Base-by-base conservation (phyloP, 1,284 basidiomycete genomes). In the Pseudozyma sp. region DNA sequence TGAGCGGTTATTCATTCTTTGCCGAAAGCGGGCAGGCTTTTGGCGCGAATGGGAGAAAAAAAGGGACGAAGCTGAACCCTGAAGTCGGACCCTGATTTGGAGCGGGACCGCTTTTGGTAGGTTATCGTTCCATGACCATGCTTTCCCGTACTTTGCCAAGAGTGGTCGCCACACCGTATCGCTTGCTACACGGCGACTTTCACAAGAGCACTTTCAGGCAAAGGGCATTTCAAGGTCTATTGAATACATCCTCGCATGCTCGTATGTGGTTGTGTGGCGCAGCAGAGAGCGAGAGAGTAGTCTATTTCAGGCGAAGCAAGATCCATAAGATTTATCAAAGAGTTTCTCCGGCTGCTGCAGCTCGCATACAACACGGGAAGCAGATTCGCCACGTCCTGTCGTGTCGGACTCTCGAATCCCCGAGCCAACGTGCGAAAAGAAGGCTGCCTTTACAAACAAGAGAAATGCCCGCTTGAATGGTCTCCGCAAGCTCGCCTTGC, bases 301-400 rank as follows among this genome's bases (percentile, higher is more conserved):
- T 37, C 9, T 37, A 14, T 14, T 14, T 37, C 48, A 47, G 58
- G 58, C 48, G 39, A 24, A 46, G 34, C n/a, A 40, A 14, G 10
- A 34, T 37, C 24, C 24, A 24, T 24, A 24, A 24, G 24, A 24
- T 24, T 24, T 24, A 24, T 16, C 14, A 52, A 42, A 17, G 54
- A 62, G 66, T 68, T 68, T 68, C 49, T 68, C 66, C 66, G 45
- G 45, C 49, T 49, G 54, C 50, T 68, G 66, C 66, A 68, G 59
- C 33, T 52, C 43, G 37, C 24, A 57, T 61, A 58, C 65, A 61
- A 14, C 43, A 29, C 59, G 58, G 66, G 66, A 62, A 59, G 43
- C 56, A 39, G 55, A 35, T 42, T 2, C 24, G 24, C 24, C 24
- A 24, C 24, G 24, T 24, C 24, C 24, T 24, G 24, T 24, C 24